These are phyloP conservation scores for Neurospora discreta DNA, from an alignment of 495 filamentous ascomycete genomes.

Conservation along the genomic window DNA sequence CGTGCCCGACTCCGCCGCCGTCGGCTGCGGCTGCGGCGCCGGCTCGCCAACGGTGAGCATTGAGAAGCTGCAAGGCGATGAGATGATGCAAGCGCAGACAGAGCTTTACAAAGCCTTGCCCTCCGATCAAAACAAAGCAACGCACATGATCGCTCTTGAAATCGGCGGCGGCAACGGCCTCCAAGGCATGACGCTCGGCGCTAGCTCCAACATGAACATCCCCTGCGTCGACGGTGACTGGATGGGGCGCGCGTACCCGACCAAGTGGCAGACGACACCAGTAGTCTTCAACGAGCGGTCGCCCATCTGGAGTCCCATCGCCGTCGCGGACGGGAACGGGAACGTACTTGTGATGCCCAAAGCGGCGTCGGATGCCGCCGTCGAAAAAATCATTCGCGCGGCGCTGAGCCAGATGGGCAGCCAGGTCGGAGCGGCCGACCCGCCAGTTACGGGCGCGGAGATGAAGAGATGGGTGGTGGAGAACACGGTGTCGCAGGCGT, in stretches of 20 bases:
- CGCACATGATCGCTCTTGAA: conserved; percentile 38
- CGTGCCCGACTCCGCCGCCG: conserved; percentile 30
- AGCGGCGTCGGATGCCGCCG: conserved; percentile 27
- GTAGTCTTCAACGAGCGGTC: conserved; percentile 40
- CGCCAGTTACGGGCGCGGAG: conserved; percentile 30
- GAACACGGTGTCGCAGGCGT: conserved; percentile 40
- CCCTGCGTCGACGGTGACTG: conserved; percentile 45
- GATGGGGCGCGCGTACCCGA: conserved; percentile 48
- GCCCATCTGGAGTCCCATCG: conserved; percentile 32
- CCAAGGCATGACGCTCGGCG: conserved; percentile 41
- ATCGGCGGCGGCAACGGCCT: conserved; percentile 47
- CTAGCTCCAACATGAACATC: conserved; percentile 35
- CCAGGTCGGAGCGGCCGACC: conserved; percentile 34
- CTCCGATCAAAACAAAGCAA: conserved; percentile 4
- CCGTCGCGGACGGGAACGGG: conserved; percentile 41
- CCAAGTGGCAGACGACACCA: conserved; percentile 45
- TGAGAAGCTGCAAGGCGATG: conserved; percentile 40
- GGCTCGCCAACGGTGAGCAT: conserved; percentile 40
- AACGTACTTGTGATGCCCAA: conserved; percentile 33
- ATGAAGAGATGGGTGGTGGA: conserved; percentile 40
- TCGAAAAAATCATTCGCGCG: conserved; percentile 30
- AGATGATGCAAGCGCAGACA: conserved; percentile 37
- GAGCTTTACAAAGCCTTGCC: conserved; percentile 30
- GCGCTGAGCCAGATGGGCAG: conserved; percentile 39
- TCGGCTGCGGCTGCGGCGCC: conserved; percentile 36